Evolutionary conservation across 768 basidiomycete genomes (phyloP), one percentile per base, ranked within the genome.

Genomic region (Coprinopsis marcescibilis): DNA sequence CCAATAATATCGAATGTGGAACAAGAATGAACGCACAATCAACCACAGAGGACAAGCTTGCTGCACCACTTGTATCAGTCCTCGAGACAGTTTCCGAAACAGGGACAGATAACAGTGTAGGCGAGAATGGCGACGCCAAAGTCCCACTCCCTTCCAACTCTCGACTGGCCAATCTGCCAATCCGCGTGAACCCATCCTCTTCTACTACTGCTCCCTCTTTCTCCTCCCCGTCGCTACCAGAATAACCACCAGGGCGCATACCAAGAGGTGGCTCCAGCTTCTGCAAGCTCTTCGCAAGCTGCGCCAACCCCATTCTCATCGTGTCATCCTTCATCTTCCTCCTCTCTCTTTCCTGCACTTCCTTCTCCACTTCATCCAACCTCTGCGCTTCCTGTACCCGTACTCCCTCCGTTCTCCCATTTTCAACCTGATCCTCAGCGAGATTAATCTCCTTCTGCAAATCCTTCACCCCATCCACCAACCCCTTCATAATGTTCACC

Each of bases 391-490:
- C 17, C 39, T 40, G 15, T 11, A 6, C 11, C 35, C 19, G 35
- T 32, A 8, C n/a, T 8, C 8, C n/a, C 29, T 8, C 29, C 29
- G n/a, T n/a, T 17, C 11, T 37, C 17, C 39, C 21, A 8, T 17
- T 11, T 40, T 21, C 25, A 24, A n/a, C 8, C 4, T n/a, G 7
- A n/a, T 43, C 41, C 17, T 43, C 41, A 6, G 41, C 41, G 15
- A 15, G 26, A 5, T 6, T 17, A 19, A 43, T 43, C 41, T 43
- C 41, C 4, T 27, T n/a, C 17, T 43, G 41, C 24, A 43, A 17
- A 30, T 43, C 41, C 24, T 30, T 27, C 6, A 43, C 41, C 4
- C 41, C 41, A 30, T 43, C 41, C 6, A 43, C 41, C 7, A 43
- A 27, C n/a, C n/a, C n/a, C 4, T 27, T 8, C 41, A 43, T 43